Conservation (phyloP, 2,329 filamentous ascomycete species). For the Tolypocladium amazonense region DNA sequence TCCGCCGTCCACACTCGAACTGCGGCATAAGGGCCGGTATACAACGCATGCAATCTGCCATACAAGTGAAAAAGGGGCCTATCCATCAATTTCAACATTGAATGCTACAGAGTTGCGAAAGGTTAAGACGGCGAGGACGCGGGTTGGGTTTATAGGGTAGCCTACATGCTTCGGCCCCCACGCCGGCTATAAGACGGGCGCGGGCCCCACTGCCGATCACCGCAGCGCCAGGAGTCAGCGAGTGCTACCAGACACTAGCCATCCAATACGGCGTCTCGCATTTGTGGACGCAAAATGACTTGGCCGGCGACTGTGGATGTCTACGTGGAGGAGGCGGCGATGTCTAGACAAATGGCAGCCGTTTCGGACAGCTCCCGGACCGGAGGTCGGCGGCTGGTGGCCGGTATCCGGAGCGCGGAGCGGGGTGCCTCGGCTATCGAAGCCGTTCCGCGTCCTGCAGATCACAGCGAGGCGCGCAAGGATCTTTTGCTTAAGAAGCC, state of each 20-base stretch:
- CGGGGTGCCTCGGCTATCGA: background rate
- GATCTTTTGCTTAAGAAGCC: background rate
- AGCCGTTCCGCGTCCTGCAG: background rate
- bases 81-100: no score
- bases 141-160: background rate
- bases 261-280: background rate
- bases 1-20: background rate
- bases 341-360: background rate
- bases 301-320: background rate
- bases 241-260: background rate
- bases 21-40: background rate
- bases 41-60: background rate
- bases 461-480: background rate
- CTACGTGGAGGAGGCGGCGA: no score
- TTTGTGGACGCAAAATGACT: background rate
- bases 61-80: background rate
- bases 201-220: background rate
- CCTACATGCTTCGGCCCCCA: background rate
- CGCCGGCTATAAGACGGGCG: no score
- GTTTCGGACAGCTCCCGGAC: background rate
- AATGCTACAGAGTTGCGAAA: background rate
- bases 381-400: background rate
- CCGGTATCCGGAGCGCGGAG: background rate
- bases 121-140: background rate
- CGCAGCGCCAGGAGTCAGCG: background rate